These are phyloP conservation scores for Turritis glabra DNA, from an alignment of 345 rosid species.

Conservation along the genomic window DNA sequence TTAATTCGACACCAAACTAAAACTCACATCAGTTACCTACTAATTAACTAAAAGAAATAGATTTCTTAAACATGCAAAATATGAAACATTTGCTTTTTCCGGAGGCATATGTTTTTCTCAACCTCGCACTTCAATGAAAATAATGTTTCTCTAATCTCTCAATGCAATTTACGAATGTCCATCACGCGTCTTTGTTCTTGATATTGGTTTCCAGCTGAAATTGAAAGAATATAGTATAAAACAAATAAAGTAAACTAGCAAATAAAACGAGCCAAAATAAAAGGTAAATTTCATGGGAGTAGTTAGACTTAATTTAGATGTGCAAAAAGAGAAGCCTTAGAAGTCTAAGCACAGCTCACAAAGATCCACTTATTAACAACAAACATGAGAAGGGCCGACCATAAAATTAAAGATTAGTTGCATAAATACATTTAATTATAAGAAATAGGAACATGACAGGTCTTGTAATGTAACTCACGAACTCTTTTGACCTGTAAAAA, in stretches of 20 bases:
- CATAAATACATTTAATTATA: constrained; percentile 3
- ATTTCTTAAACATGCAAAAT: not conserved
- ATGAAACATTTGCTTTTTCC: not conserved
- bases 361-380: constrained; percentile 20
- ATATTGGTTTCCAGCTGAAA: constrained; percentile 30
- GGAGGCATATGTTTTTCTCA: not conserved
- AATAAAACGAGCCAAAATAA: not conserved
- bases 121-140: not conserved
- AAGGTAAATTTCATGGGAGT: constrained; percentile 22
- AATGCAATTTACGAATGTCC: not conserved
- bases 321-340: constrained; percentile 20
- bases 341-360: constrained; percentile 39
- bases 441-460: constrained; percentile 25
- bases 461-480: constrained; percentile 26
- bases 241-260: not conserved
- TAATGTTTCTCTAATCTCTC: not conserved
- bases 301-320: constrained; percentile 32
- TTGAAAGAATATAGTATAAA: not conserved
- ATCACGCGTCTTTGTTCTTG: not conserved
- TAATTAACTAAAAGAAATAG: not conserved
- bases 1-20: not conserved
- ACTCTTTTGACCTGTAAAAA: constrained; percentile 39
- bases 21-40: not conserved
- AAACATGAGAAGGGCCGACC: constrained; percentile 35
- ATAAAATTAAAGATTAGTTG: constrained; percentile 14